Evolutionary conservation across 805 yeast species (phyloP), one percentile per base, ranked within the genome.

Genomic region (Zygosaccharomyces kombuchaensis): DNA sequence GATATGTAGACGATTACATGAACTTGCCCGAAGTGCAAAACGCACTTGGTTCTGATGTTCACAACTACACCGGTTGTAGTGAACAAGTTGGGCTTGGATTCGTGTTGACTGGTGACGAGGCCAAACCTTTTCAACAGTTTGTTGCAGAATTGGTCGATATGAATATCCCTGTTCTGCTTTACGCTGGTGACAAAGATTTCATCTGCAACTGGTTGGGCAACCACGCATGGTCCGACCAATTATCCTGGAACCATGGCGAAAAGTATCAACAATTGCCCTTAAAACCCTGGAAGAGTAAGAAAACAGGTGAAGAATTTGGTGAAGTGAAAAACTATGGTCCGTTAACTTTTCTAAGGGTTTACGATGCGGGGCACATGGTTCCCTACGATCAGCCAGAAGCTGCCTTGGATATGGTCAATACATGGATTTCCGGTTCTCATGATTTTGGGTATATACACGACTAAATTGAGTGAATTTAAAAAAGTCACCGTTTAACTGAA

Each of bases 171-270:
- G 90, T 88, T 4, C 75, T 89, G 59, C 78, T 87, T 50, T 89
- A 88, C 57, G 96, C 96, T n/a, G 96, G 96, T 60, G 95, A 88
- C 65, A 86, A 88, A 67, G 96, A 88, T 66, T 88, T 77, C 66
- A 87, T 88, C 60, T 88, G 96, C 69, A 88, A 88, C 71, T 88
- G 96, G 93, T 73, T 88, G 53, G 96, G 96, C 54, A 86, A 87
- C 69, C 79, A 78, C 55, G 93, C 86, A 10, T 87, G 95, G 93
- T 70, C 89, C 12, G 75, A 84, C 60, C 73, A 66, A 51, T 70
- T 87, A 51, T 77, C 73, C 50, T 87, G 93, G 91, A 66, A 75
- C 30, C 77, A 81, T 34, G 68, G 72, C 26, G 72, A 69, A 3
- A 64, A 72, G 37, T 85, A 76, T 60, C 65, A 69, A 34, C 56